Conservation (phyloP, 306 rosid species). For the Pyrus bretschneideri region DNA sequence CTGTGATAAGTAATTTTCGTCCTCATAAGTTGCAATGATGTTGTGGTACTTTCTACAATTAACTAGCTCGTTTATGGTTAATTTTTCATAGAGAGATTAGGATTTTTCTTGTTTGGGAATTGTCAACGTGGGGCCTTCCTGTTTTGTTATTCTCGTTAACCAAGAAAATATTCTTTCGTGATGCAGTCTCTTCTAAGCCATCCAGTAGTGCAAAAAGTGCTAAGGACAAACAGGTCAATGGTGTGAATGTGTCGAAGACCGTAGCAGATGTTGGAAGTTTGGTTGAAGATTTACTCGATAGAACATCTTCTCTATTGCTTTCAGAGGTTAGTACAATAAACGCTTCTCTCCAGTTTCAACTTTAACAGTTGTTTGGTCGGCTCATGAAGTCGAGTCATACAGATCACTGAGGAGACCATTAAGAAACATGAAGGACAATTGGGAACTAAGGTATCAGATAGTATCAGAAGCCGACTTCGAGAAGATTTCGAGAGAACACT, state of each 20-base stretch:
- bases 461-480: constrained; percentile 42
- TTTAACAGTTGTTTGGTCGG: background rate
- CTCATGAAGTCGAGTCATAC: constrained; percentile 23
- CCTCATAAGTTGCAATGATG: background rate
- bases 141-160: background rate
- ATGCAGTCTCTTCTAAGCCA: constrained; percentile 44
- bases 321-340: constrained; percentile 48
- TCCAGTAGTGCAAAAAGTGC: constrained; percentile 31
- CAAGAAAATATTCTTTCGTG: constrained; percentile 5
- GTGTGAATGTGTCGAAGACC: constrained; percentile 23
- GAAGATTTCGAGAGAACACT: constrained; percentile 69
- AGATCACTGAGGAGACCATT: constrained; percentile 60
- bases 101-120: background rate
- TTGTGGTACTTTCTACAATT: background rate
- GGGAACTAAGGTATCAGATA: constrained; percentile 51
- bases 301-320: constrained; percentile 57
- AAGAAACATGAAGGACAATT: constrained; percentile 57
- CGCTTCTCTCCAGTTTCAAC: constrained; percentile 6
- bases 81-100: background rate
- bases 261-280: constrained; percentile 58
- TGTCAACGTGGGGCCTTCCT: background rate
- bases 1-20: background rate
- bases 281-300: constrained; percentile 67
- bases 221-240: constrained; percentile 41
- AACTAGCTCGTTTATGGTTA: background rate